phyloP scores from a whole-genome alignment of 352 stramenopile genomes.

The Phytophthora litchii region DNA sequence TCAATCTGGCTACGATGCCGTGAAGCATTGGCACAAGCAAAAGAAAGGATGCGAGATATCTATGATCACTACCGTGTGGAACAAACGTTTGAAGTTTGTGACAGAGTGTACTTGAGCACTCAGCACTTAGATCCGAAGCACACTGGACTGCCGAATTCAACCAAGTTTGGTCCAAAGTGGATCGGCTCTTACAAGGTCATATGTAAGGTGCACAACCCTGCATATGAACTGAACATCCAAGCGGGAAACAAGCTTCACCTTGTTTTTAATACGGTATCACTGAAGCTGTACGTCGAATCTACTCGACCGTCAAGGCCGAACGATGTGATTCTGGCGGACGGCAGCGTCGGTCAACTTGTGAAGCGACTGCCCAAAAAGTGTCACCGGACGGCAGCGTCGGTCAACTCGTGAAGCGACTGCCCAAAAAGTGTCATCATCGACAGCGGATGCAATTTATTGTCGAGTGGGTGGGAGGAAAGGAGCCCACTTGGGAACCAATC shows the following conservation, averaged over 20 bases:
- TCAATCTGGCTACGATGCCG: neutral
- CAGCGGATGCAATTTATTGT: neutral
- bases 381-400: neutral
- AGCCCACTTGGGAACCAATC: neutral
- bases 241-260: slow-evolving; percentile 7
- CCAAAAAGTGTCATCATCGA: neutral
- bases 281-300: slow-evolving; percentile 4
- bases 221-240: slow-evolving; percentile 20
- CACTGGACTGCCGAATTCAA: neutral
- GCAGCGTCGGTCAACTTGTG: slow-evolving; percentile 1
- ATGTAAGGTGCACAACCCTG: neutral
- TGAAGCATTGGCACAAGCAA: neutral
- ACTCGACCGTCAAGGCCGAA: neutral
- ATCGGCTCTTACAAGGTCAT: neutral
- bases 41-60: neutral
- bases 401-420: neutral
- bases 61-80: neutral
- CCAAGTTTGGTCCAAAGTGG: neutral
- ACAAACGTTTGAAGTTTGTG: neutral
- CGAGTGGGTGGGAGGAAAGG: slow-evolving; percentile 1
- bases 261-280: slow-evolving; percentile 9
- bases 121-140: neutral
- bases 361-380: neutral
- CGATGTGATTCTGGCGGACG: slow-evolving; percentile 3
- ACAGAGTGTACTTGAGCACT: neutral